phyloP scores from a whole-genome alignment of 257 asterid species.

The Nicotiana sylvestris region DNA sequence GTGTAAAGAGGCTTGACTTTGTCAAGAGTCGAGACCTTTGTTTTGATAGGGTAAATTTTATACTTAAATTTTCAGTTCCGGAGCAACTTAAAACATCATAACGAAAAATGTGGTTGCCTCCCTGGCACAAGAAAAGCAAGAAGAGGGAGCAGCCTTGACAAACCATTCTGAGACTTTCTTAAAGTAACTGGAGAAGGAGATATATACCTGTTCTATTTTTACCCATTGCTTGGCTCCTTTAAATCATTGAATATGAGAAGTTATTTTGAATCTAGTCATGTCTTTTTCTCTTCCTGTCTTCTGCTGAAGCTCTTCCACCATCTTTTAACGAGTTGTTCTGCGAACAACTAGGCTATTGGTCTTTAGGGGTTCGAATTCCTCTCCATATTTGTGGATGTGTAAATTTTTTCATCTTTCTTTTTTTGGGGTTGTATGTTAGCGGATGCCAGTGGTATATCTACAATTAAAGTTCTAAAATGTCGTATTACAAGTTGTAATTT shows the following conservation, averaged over 20 bases:
- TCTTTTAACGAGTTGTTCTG: not conserved
- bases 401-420: not conserved
- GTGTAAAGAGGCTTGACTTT: not conserved
- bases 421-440: not conserved
- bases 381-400: not conserved
- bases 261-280: not conserved
- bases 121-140: not conserved
- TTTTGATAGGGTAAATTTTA: not conserved
- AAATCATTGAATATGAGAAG: not conserved
- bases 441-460: not conserved
- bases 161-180: not conserved
- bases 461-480: not conserved
- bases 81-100: not conserved
- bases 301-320: not conserved
- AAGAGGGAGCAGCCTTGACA: not conserved
- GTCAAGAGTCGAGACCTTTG: not conserved
- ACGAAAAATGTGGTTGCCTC: not conserved
- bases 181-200: not conserved
- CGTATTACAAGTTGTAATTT: not conserved
- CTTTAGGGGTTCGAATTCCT: slow-evolving; percentile 4
- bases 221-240: not conserved
- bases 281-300: not conserved
- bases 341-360: not conserved
- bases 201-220: not conserved
- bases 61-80: not conserved